phyloP scores from a whole-genome alignment of 495 filamentous ascomycete genomes.

The Parathielavia appendiculata region DNA sequence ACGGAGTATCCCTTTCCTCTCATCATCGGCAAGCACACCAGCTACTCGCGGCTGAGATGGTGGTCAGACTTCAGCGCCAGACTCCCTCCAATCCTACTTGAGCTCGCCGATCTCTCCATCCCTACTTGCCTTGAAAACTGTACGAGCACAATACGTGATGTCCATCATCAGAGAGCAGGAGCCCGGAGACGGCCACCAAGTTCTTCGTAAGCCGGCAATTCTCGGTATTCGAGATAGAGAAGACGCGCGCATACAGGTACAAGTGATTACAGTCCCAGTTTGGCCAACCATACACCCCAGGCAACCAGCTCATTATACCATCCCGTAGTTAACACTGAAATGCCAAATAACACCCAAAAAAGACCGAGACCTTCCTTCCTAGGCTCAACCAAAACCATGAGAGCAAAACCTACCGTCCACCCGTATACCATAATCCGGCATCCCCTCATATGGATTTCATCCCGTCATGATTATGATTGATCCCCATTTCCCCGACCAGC shows the following conservation, averaged over 20 bases:
- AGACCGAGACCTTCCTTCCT: neutral
- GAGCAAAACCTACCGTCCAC: neutral
- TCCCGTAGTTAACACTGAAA: neutral
- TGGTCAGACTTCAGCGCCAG: too few relatives aligned
- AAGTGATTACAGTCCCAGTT: too few relatives aligned
- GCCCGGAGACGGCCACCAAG: too few relatives aligned
- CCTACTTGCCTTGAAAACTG: neutral
- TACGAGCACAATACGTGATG: neutral
- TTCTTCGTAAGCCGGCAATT: too few relatives aligned
- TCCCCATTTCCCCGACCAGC: neutral
- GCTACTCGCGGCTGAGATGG: too few relatives aligned
- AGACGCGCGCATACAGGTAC: too few relatives aligned
- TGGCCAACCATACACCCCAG: neutral
- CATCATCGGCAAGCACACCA: too few relatives aligned
- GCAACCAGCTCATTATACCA: neutral
- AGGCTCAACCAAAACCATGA: neutral
- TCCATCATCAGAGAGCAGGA: too few relatives aligned
- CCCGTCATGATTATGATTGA: slow-evolving; percentile 8
- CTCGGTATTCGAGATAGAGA: too few relatives aligned
- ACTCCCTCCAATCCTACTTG: neutral
- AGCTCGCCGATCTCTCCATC: neutral
- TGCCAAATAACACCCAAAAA: neutral
- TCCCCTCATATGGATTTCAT: slow-evolving; percentile 1
- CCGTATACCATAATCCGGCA: neutral
- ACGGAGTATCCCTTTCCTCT: too few relatives aligned